These are phyloP conservation scores for Knufia fluminis DNA, from an alignment of 2,329 filamentous ascomycete genomes.

Conservation along the genomic window DNA sequence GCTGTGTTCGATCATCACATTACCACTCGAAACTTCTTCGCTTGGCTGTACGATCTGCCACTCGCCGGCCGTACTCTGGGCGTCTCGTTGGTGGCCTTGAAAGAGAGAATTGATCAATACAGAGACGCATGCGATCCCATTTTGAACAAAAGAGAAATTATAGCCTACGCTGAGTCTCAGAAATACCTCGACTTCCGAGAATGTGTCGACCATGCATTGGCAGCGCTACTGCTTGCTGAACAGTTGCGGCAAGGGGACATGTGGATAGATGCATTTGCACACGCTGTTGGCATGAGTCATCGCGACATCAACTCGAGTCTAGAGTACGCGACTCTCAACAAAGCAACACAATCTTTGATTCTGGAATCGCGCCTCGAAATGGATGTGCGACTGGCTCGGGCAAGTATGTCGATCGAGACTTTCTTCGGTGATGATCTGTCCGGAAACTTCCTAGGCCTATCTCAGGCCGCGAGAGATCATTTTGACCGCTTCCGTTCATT, in stretches of 20 bases:
- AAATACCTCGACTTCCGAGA: slow-evolving; percentile 61
- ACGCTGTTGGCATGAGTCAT: slow-evolving; percentile 63
- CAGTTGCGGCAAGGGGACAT: slow-evolving; percentile 52
- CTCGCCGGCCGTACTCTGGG: slow-evolving; percentile 45
- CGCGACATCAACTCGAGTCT: slow-evolving; percentile 18
- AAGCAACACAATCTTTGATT: slow-evolving; percentile 38
- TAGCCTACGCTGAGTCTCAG: slow-evolving; percentile 57
- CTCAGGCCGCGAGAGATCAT: slow-evolving; percentile 52
- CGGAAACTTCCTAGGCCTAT: slow-evolving; percentile 55
- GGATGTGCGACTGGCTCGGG: slow-evolving; percentile 52
- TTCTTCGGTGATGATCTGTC: slow-evolving; percentile 67
- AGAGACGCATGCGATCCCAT: slow-evolving; percentile 31
- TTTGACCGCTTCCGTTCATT: slow-evolving; percentile 65
- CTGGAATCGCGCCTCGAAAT: slow-evolving; percentile 55
- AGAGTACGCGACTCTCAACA: slow-evolving; percentile 12
- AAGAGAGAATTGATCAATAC: slow-evolving; percentile 56
- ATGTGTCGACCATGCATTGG: slow-evolving; percentile 59
- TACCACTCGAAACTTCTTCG: slow-evolving; percentile 24
- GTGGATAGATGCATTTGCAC: slow-evolving; percentile 65
- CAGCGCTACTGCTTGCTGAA: slow-evolving; percentile 59
- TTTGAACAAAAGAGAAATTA: slow-evolving; percentile 48
- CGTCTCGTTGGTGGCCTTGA: slow-evolving; percentile 52
- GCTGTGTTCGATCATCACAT: slow-evolving; percentile 21
- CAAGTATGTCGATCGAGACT: slow-evolving; percentile 49
- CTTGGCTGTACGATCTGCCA: slow-evolving; percentile 22